These are phyloP conservation scores for Biancaea sappan DNA, from an alignment of 306 rosid species.

Conservation along the genomic window DNA sequence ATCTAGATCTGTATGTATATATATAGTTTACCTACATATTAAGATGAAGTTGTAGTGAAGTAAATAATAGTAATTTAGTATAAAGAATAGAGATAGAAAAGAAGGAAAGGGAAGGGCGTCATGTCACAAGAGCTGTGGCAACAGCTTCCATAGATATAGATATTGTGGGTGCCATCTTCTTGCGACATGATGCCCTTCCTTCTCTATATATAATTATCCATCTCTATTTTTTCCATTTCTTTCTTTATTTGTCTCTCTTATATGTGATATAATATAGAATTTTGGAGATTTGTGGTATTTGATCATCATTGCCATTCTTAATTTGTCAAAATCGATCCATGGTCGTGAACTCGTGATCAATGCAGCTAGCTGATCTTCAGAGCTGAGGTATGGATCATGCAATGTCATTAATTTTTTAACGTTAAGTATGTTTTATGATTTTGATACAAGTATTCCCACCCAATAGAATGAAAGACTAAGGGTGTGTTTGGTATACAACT, in stretches of 20 bases:
- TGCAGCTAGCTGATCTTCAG: background rate
- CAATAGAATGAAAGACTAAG: too few relatives aligned
- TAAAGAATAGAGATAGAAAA: background rate
- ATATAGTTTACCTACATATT: too few relatives aligned
- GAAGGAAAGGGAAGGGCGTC: background rate
- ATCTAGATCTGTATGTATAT: background rate
- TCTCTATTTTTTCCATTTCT: background rate
- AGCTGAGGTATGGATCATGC: background rate
- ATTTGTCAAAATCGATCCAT: background rate
- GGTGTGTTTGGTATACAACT: too few relatives aligned
- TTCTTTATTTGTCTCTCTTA: background rate
- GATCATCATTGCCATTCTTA: too few relatives aligned
- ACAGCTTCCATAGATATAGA: background rate
- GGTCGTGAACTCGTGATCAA: background rate
- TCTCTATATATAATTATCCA: background rate
- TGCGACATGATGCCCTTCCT: slow-evolving; percentile 30
- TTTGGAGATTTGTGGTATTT: background rate
- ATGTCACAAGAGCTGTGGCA: slow-evolving; percentile 44
- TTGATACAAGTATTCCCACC: too few relatives aligned
- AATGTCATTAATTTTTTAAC: background rate
- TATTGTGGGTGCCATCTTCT: slow-evolving; percentile 22
- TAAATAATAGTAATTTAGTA: too few relatives aligned
- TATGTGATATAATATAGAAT: too few relatives aligned
- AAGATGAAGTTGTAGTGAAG: too few relatives aligned
- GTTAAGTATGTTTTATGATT: too few relatives aligned